Conservation (phyloP, 495 filamentous ascomycete genomes). For the Xylaria telfairii region DNA sequence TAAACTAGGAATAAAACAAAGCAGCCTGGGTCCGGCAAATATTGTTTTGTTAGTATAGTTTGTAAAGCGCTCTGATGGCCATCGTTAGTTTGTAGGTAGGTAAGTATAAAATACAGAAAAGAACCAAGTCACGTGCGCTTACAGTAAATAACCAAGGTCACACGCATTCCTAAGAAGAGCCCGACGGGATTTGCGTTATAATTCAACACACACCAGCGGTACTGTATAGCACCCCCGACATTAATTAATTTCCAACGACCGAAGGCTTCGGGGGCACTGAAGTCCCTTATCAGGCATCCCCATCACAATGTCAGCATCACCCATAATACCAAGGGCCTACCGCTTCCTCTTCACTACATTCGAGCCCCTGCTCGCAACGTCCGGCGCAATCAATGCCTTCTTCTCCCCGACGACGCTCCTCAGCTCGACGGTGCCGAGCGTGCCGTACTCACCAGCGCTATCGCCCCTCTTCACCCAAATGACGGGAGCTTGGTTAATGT, state of each 20-base stretch:
- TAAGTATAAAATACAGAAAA: not conserved
- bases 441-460: slow-evolving; percentile 17
- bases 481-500: slow-evolving; percentile 45
- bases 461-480: slow-evolving; percentile 22
- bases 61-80: not conserved
- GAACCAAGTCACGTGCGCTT: not conserved
- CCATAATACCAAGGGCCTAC: slow-evolving; percentile 20
- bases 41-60: not conserved
- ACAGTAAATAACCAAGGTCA: not conserved
- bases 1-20: not conserved
- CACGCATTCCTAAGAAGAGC: too few relatives aligned
- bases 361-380: slow-evolving; percentile 20
- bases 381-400: slow-evolving; percentile 21
- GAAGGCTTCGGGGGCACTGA: not conserved
- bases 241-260: not conserved
- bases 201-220: not conserved
- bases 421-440: slow-evolving; percentile 14
- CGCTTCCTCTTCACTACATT: slow-evolving; percentile 18
- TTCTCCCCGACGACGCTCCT: slow-evolving; percentile 17
- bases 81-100: not conserved
- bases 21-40: slow-evolving; percentile 1
- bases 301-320: slow-evolving; percentile 17
- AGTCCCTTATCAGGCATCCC: not conserved
- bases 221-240: not conserved
- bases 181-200: not conserved